These are phyloP conservation scores for Eucalyptus microcorys DNA, from an alignment of 345 rosid species.

Conservation along the genomic window DNA sequence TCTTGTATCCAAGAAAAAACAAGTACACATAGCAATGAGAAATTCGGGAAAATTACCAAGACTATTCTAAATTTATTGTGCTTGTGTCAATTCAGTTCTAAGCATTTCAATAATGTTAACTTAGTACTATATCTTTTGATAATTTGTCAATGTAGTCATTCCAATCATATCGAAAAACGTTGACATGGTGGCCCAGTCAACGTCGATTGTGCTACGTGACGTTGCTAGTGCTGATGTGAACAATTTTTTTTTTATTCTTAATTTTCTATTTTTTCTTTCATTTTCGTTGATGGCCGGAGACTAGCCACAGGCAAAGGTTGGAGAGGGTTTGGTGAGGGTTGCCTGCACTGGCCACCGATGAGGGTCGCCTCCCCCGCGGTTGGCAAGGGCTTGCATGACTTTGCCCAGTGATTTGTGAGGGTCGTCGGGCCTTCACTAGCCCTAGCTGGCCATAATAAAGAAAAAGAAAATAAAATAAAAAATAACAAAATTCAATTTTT, in stretches of 20 bases:
- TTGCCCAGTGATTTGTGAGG: not conserved
- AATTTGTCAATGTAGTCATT: not conserved
- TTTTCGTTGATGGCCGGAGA: not conserved
- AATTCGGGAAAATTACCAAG: not conserved
- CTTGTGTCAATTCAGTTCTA: no score
- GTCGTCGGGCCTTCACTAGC: not conserved
- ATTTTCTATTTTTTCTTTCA: no score
- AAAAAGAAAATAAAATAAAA: no score
- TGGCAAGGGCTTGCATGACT: accelerated
- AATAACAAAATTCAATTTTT: no score
- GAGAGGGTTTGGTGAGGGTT: not conserved
- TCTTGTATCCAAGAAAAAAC: not conserved
- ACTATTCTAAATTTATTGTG: not conserved
- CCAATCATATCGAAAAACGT: accelerated
- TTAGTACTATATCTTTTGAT: no score
- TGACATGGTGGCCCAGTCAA: not conserved
- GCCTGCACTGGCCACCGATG: not conserved
- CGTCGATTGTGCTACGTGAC: accelerated
- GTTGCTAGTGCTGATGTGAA: accelerated
- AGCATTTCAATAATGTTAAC: no score
- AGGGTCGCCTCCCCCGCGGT: not conserved
- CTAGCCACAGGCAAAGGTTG: not conserved
- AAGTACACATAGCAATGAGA: not conserved
- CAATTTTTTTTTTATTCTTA: no score
- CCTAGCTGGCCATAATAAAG: accelerated